Evolutionary conservation across 2,329 filamentous ascomycete species (phyloP).

Genomic region (Cladosporium sp.): DNA sequence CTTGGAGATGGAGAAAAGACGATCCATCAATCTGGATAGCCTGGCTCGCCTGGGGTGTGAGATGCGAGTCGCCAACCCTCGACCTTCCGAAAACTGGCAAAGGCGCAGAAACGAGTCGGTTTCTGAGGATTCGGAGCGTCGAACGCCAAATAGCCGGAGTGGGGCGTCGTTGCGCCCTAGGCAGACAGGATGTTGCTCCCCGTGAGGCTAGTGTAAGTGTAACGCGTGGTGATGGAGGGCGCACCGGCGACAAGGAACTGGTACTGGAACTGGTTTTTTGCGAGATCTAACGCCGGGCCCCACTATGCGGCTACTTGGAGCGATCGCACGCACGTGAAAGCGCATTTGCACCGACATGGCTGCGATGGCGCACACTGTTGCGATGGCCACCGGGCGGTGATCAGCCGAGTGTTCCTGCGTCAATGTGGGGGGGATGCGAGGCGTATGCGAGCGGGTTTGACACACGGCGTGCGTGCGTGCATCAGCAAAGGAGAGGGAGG

Average conservation of each 20-base stretch:
- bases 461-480: constrained; percentile 14
- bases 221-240: constrained; percentile 21
- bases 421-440: constrained; percentile 12
- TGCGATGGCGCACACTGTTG: background rate
- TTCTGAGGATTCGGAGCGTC: constrained; percentile 20
- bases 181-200: constrained; percentile 13
- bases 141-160: constrained; percentile 6
- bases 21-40: background rate
- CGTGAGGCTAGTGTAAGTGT: constrained; percentile 18
- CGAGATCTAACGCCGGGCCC: constrained; percentile 20
- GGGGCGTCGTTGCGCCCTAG: constrained; percentile 19
- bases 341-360: constrained; percentile 3
- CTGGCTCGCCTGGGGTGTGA: background rate
- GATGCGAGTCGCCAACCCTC: constrained; percentile 12
- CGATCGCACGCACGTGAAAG: constrained; percentile 22
- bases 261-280: constrained; percentile 9
- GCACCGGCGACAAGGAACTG: constrained; percentile 22
- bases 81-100: constrained; percentile 11
- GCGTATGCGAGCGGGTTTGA: constrained; percentile 16
- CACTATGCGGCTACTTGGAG: constrained; percentile 14
- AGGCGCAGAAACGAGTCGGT: constrained; percentile 9
- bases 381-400: background rate
- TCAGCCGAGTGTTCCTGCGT: constrained; percentile 17
- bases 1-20: background rate
- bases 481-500: constrained; percentile 9